A percentile compares a stretch with the other conserved stretches of the same genome.
Evolutionary conservation across 2,329 filamentous ascomycete genomes (phyloP).

Genomic region (Monilinia laxa): DNA sequence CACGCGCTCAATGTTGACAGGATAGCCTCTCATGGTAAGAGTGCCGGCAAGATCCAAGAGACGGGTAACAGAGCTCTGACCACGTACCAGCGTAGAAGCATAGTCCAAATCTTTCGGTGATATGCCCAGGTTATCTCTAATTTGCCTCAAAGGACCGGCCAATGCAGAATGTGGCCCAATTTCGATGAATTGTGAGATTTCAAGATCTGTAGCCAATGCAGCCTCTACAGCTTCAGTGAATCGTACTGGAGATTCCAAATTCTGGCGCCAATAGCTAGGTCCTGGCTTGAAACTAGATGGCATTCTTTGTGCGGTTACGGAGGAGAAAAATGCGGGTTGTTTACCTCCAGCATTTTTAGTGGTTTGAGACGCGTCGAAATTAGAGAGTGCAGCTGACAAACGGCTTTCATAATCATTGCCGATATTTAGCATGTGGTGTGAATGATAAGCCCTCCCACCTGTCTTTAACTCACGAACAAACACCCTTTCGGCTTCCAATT

Average conservation of each 20-base stretch:
- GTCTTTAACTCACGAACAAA: constrained; percentile 25
- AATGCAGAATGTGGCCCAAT: constrained; percentile 29
- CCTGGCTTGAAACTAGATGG: not conserved
- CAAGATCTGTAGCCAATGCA: constrained; percentile 7
- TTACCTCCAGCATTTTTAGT: not conserved
- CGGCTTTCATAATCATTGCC: constrained; percentile 19
- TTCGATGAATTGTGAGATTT: constrained; percentile 23
- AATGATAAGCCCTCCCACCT: constrained; percentile 26
- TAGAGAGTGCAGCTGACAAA: constrained; percentile 4
- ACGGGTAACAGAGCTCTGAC: constrained; percentile 11
- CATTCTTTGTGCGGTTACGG: not conserved
- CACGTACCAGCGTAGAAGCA: constrained; percentile 24
- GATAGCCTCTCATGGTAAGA: constrained; percentile 20
- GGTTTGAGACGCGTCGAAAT: not conserved
- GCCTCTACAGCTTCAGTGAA: constrained; percentile 22
- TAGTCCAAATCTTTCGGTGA: constrained; percentile 37
- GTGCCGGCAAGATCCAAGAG: constrained; percentile 24
- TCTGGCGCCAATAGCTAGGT: constrained; percentile 26
- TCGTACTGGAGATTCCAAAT: constrained; percentile 26
- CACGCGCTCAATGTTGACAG: constrained; percentile 20
- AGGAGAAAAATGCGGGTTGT: constrained; percentile 9
- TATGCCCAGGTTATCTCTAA: constrained; percentile 9
- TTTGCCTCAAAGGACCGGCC: constrained; percentile 25
- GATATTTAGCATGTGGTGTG: constrained; percentile 23
- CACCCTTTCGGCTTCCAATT: constrained; percentile 28